phyloP scores from a whole-genome alignment of 805 yeast genomes.

The Lipomyces spencermartinsiae region DNA sequence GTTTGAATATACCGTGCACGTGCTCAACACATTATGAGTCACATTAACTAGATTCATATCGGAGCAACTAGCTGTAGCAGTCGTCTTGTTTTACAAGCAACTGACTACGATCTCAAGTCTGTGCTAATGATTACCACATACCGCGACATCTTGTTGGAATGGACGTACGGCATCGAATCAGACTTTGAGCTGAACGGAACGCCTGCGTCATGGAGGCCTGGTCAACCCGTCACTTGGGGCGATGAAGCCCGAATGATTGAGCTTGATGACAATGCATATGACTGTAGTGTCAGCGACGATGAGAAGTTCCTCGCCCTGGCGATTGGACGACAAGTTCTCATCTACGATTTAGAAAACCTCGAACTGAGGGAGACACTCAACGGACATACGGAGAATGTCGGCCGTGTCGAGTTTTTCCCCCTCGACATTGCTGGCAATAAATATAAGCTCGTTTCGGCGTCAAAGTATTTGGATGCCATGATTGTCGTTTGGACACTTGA shows the following conservation, averaged over 20 bases:
- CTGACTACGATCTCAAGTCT: background rate
- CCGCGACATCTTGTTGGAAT: background rate
- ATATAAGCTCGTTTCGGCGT: conserved; percentile 2
- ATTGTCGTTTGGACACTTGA: conserved; percentile 7
- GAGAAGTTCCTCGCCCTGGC: conserved; percentile 5
- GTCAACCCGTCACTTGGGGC: conserved; percentile 4
- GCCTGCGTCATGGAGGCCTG: conserved; percentile 1
- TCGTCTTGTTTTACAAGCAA: background rate
- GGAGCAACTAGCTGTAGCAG: background rate
- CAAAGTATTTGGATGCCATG: background rate
- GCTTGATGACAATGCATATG: background rate
- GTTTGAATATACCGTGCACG: too few species aligned
- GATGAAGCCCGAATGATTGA: conserved; percentile 2
- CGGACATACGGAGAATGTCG: conserved; percentile 1
- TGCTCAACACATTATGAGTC: too few species aligned
- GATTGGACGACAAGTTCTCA: background rate
- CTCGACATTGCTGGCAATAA: background rate
- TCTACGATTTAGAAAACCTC: background rate
- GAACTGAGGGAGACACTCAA: background rate
- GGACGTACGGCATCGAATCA: conserved; percentile 4
- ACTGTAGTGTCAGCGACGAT: conserved; percentile 1
- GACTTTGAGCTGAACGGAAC: conserved; percentile 6
- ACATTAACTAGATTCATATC: background rate
- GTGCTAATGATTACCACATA: background rate
- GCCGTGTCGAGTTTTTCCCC: background rate